Evolutionary conservation across 331 rosid species (phyloP).

Genomic region (Malus hybrid): DNA sequence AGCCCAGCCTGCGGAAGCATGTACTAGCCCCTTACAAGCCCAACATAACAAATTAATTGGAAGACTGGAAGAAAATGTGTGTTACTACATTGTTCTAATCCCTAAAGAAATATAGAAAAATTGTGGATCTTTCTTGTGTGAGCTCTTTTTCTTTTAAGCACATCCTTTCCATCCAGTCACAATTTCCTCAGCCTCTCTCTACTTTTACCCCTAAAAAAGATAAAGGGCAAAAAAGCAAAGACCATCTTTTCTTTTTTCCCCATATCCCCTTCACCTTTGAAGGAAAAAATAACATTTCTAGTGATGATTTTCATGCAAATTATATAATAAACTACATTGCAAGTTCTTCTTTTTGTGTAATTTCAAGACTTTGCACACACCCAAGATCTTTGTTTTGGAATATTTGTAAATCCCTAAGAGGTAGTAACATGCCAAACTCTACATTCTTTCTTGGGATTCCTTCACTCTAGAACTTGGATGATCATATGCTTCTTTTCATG

Average conservation of each 20-base stretch:
- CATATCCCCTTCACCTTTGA: slow-evolving; percentile 43
- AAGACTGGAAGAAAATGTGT: background rate
- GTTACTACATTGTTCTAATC: background rate
- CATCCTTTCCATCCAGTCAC: slow-evolving; percentile 30
- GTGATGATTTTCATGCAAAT: slow-evolving; percentile 61
- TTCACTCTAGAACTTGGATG: slow-evolving; percentile 34
- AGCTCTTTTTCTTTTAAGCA: slow-evolving; percentile 26
- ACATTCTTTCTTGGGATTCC: too few relatives aligned
- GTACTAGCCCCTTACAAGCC: background rate
- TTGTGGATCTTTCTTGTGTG: slow-evolving; percentile 31
- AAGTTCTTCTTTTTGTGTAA: slow-evolving; percentile 7
- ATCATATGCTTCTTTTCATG: slow-evolving; percentile 25
- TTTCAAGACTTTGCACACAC: slow-evolving; percentile 46
- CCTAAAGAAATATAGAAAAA: slow-evolving; percentile 8
- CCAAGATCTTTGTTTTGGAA: slow-evolving; percentile 9
- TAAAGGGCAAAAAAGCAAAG: slow-evolving; percentile 33
- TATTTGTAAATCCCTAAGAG: slow-evolving; percentile 72
- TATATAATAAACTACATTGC: slow-evolving; percentile 27
- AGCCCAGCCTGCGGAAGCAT: too few relatives aligned
- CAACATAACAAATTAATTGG: background rate
- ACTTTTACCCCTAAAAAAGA: slow-evolving; percentile 52
- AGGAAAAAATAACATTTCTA: slow-evolving; percentile 11
- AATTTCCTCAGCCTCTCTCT: slow-evolving; percentile 28
- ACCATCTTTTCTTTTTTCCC: slow-evolving; percentile 44
- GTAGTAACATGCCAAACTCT: background rate